Evolutionary conservation across 345 rosid genomes (phyloP), one percentile per base, ranked within the genome.

Genomic region (Fremontodendron californicum): DNA sequence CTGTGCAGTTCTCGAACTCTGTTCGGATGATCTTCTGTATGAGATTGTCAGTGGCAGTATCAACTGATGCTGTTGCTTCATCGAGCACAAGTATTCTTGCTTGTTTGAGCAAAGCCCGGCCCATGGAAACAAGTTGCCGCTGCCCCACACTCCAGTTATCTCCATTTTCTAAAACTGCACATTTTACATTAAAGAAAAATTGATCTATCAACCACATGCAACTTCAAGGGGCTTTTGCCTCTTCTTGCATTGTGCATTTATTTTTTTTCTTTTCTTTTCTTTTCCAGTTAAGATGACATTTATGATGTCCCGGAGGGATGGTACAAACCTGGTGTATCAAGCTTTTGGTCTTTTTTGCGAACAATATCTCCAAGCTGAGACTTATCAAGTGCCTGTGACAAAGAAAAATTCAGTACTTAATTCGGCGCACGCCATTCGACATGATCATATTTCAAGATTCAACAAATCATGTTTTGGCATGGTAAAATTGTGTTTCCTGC

Each of bases 121-220:
- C 99, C 6, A 96, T 85, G 57, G 98, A 88, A 81, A 96, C 97
- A 60, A 96, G 93, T 82, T 96, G 99, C 73, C 98, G 84, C 77
- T 96, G 98, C 63, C 99, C 99, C 78, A 96, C 97, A 79, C 99
- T 96, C 99, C 99, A 96, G 87, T 96, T 96, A 78, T 96, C 99
- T 84, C 99, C 99, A 85, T 88, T 96, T 83, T 96, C 99, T 76
- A 91, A 73, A 65, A 96, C 99, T 96, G 84, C 62, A 82, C 51
- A 62, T 46, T 74, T 72, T 76, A 70, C 75, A 83, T 54, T 37
- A 10, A 51, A 82, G 68, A 9, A 61, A 74, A 60, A 75, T 75
- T 23, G 31, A 63, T 61, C 58, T 80, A 79, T 48, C 63, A 27
- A 64, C 58, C 39, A 66, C 33, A 65, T 6, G n/a, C 6, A 5